phyloP scores from a whole-genome alignment of 2,329 filamentous ascomycete genomes.

The Onygenales sp. region DNA sequence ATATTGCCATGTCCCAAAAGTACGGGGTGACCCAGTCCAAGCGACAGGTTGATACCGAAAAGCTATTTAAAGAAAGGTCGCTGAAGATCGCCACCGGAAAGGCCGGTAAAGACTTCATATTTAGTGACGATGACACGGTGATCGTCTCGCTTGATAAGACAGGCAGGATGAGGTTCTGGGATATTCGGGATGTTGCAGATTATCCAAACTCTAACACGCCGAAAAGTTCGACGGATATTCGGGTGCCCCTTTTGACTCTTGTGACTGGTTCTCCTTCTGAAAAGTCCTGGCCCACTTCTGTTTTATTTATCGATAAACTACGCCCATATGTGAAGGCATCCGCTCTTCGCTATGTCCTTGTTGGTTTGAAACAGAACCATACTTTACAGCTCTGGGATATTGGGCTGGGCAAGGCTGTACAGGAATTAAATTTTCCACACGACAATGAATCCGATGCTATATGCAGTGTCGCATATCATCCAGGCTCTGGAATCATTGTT shows the following conservation, averaged over 20 bases:
- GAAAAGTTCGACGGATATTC: conserved; percentile 59
- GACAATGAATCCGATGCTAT: conserved; percentile 96
- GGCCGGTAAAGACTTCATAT: conserved; percentile 94
- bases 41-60: conserved; percentile 70
- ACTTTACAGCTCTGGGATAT: conserved; percentile 98
- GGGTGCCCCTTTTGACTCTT: conserved; percentile 76
- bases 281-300: conserved; percentile 94
- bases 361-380: conserved; percentile 98
- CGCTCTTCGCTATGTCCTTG: conserved; percentile 87
- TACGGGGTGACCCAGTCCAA: conserved; percentile 44
- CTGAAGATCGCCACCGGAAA: conserved; percentile 95
- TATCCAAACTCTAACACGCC: conserved; percentile 34
- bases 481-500: conserved; percentile 82
- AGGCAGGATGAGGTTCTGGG: conserved; percentile 95
- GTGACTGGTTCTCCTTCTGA: conserved; percentile 78
- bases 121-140: conserved; percentile 90
- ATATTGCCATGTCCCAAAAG: conserved; percentile 40
- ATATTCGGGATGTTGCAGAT: conserved; percentile 64
- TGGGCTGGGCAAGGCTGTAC: conserved; percentile 85
- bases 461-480: conserved; percentile 92
- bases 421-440: conserved; percentile 93
- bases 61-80: conserved; percentile 74
- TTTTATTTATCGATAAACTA: conserved; percentile 92
- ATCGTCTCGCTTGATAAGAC: conserved; percentile 96
- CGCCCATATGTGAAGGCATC: conserved; percentile 84